Conservation (phyloP, 805 yeast species). For the Kazachstania martiniae region DNA sequence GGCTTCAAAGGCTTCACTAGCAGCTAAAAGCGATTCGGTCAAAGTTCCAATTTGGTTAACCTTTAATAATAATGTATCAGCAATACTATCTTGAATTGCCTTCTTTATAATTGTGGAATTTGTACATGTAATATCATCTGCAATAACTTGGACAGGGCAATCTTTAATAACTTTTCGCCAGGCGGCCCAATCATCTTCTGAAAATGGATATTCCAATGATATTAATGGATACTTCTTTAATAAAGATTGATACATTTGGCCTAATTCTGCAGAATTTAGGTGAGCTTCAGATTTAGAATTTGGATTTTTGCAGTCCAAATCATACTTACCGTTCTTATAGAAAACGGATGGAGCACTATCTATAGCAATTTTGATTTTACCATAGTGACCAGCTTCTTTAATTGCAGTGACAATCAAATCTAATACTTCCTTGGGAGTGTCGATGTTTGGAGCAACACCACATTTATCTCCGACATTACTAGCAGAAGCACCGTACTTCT, state of each 20-base stretch:
- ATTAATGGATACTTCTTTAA: conserved; percentile 91
- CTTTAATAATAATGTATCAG: conserved; percentile 89
- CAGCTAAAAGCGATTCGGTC: conserved; percentile 94
- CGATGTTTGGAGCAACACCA: conserved; percentile 99
- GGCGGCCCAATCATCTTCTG: conserved; percentile 99
- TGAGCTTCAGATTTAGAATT: conserved; percentile 81
- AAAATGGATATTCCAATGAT: conserved; percentile 97
- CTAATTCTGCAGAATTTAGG: conserved; percentile 82
- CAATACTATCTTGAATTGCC: conserved; percentile 94
- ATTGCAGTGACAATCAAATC: conserved; percentile 88
- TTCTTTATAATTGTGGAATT: conserved; percentile 90
- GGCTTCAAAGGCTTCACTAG: conserved; percentile 87
- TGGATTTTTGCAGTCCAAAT: conserved; percentile 97
- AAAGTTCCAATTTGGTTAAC: conserved; percentile 98
- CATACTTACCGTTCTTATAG: conserved; percentile 94
- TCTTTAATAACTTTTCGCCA: conserved; percentile 82
- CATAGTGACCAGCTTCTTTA: conserved; percentile 90
- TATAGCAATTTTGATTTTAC: conserved; percentile 82
- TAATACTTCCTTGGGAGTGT: conserved; percentile 92
- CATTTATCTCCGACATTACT: conserved; percentile 99
- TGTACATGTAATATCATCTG: conserved; percentile 97
- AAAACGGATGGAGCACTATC: conserved; percentile 98
- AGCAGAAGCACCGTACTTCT: conserved; percentile 94
- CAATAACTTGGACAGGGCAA: conserved; percentile 82
- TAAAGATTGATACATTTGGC: conserved; percentile 70